These are phyloP conservation scores for Populus hybrid DNA, from an alignment of 441 rosid genomes.

Conservation along the genomic window DNA sequence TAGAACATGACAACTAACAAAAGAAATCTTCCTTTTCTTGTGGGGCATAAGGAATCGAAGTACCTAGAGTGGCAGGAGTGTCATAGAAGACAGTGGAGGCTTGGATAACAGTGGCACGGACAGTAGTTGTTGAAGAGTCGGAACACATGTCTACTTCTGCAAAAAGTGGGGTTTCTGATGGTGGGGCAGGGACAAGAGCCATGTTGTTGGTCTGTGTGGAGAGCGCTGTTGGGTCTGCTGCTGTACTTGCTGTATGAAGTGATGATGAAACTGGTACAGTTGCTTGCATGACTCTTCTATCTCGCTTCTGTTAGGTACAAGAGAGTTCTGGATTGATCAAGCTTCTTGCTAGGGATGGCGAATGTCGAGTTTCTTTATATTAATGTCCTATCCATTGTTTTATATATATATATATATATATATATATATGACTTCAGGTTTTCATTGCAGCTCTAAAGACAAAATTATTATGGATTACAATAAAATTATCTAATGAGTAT, in stretches of 20 bases:
- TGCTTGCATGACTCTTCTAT: background rate
- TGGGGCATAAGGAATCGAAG: background rate
- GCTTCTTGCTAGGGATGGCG: background rate
- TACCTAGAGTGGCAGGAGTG: conserved; percentile 86
- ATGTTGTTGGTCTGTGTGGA: conserved; percentile 13
- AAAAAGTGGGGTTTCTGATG: conserved; percentile 41
- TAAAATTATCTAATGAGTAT: too few species aligned
- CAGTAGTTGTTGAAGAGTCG: conserved; percentile 45
- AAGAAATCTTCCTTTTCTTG: background rate
- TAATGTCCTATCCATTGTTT: too few species aligned
- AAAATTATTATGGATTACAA: too few species aligned
- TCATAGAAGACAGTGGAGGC: conserved; percentile 90
- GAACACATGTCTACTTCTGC: conserved; percentile 79
- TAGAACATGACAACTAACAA: background rate
- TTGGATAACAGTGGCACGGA: conserved; percentile 92
- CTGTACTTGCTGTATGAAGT: background rate
- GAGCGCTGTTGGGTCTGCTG: background rate
- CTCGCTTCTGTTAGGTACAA: background rate
- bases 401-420: too few species aligned
- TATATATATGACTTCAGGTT: too few species aligned
- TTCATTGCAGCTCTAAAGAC: too few species aligned
- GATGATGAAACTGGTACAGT: background rate
- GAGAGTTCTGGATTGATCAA: background rate
- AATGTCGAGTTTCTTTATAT: background rate
- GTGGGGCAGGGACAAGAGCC: conserved; percentile 41